A percentile compares a stretch with the other conserved stretches of the same genome.
Evolutionary conservation across 2,329 filamentous ascomycete genomes (phyloP).

Genomic region (Penicillium sp.): DNA sequence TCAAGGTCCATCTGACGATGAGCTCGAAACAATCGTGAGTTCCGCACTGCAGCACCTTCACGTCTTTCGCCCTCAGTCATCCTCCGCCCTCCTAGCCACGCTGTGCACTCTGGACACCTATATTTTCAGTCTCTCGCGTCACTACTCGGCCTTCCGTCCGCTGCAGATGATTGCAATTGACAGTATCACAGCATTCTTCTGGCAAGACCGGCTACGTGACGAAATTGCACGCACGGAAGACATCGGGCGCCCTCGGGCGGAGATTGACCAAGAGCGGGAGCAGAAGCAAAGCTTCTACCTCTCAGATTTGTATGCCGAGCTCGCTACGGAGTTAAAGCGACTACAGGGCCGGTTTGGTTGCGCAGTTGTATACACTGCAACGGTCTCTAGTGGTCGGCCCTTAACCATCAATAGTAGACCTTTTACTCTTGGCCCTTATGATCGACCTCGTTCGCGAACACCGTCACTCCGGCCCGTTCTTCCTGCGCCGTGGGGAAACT

Average conservation of each 20-base stretch:
- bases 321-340: conserved; percentile 31
- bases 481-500: conserved; percentile 40
- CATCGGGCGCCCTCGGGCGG: conserved; percentile 30
- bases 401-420: conserved; percentile 6
- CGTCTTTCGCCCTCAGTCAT: conserved; percentile 56
- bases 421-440: conserved; percentile 18
- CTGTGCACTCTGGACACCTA: conserved; percentile 49
- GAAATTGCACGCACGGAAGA: conserved; percentile 43
- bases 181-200: conserved; percentile 56
- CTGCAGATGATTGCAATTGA: conserved; percentile 56
- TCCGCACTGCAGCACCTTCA: conserved; percentile 55
- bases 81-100: conserved; percentile 50
- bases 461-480: conserved; percentile 36
- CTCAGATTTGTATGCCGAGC: conserved; percentile 30
- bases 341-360: conserved; percentile 41
- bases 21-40: conserved; percentile 32
- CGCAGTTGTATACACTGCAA: conserved; percentile 40
- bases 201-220: conserved; percentile 49
- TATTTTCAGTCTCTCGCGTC: conserved; percentile 45
- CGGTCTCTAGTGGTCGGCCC: conserved; percentile 19
- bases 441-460: conserved; percentile 11
- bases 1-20: conserved; percentile 3
- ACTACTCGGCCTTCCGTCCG: conserved; percentile 47
- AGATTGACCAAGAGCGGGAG: conserved; percentile 29
- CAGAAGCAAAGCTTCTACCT: conserved; percentile 30